A percentile compares a stretch with the other conserved stretches of the same genome.
Conservation (phyloP, 2,329 filamentous ascomycete species). For the Cercospora sp. region DNA sequence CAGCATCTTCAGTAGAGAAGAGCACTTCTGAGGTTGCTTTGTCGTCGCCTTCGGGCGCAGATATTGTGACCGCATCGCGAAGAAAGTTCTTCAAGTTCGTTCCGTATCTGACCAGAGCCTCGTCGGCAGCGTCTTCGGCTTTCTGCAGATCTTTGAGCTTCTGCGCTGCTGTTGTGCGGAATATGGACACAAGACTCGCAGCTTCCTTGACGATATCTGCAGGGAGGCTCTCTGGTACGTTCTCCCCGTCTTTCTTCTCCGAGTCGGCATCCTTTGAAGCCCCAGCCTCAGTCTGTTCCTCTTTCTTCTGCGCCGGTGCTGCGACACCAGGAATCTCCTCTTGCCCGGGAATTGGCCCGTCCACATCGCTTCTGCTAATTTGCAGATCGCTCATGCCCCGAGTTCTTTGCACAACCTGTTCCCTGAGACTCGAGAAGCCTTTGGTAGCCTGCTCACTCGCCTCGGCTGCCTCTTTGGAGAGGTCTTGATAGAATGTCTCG, state of each 20-base stretch:
- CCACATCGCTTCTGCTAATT: slow-evolving; percentile 18
- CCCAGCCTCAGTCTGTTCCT: slow-evolving; percentile 10
- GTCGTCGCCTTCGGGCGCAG: slow-evolving; percentile 61
- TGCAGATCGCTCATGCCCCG: slow-evolving; percentile 29
- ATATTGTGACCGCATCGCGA: slow-evolving; percentile 84
- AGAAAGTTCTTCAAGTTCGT: slow-evolving; percentile 87
- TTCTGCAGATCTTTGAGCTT: slow-evolving; percentile 84
- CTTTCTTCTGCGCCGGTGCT: not conserved
- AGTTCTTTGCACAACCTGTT: slow-evolving; percentile 36
- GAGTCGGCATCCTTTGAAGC: slow-evolving; percentile 12
- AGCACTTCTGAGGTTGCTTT: slow-evolving; percentile 61
- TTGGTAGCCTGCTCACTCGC: slow-evolving; percentile 71
- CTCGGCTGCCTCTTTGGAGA: slow-evolving; percentile 75
- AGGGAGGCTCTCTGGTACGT: slow-evolving; percentile 47
- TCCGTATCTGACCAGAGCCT: slow-evolving; percentile 89
- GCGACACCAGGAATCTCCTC: slow-evolving; percentile 31
- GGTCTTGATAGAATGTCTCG: slow-evolving; percentile 82
- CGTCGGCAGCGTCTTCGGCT: slow-evolving; percentile 94
- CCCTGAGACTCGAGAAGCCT: slow-evolving; percentile 69
- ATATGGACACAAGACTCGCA: slow-evolving; percentile 69
- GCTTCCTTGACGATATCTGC: slow-evolving; percentile 57
- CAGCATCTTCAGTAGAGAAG: slow-evolving; percentile 90
- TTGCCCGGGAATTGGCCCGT: slow-evolving; percentile 35
- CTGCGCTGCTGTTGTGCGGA: slow-evolving; percentile 47
- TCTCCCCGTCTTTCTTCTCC: slow-evolving; percentile 18